phyloP scores from a whole-genome alignment of 139 green algal species.

The Pleodorina starrii region DNA sequence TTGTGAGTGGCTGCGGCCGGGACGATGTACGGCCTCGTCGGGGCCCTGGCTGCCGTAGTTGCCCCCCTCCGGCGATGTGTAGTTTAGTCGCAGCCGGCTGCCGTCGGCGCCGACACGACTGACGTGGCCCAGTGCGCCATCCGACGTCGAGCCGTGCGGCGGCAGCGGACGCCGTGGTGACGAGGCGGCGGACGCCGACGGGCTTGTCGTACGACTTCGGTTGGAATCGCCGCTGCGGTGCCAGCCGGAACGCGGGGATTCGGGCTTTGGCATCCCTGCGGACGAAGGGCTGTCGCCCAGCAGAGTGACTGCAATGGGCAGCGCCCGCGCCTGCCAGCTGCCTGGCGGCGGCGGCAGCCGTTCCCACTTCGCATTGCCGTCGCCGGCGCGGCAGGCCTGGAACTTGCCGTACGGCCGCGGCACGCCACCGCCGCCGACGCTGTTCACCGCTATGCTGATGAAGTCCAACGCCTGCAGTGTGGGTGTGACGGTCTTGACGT shows the following conservation, averaged over 20 bases:
- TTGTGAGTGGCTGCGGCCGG: too few species aligned
- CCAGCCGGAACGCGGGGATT: too few species aligned
- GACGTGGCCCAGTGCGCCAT: too few species aligned
- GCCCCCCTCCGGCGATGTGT: not conserved
- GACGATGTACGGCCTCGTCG: too few species aligned
- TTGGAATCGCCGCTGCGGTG: not conserved
- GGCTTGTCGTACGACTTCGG: too few species aligned
- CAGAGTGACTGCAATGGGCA: slow-evolving; percentile 35
- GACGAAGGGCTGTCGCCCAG: slow-evolving; percentile 5
- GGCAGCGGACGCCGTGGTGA: not conserved
- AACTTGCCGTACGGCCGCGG: slow-evolving; percentile 47
- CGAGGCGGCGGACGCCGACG: too few species aligned
- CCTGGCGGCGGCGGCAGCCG: slow-evolving; percentile 20
- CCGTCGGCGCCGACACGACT: not conserved
- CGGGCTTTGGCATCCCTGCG: too few species aligned
- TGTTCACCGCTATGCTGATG: slow-evolving; percentile 19
- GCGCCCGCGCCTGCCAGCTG: slow-evolving; percentile 37
- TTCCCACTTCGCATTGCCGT: slow-evolving; percentile 35
- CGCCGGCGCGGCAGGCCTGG: not conserved
- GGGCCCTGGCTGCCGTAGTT: too few species aligned
- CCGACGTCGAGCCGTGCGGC: too few species aligned
- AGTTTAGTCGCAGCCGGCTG: not conserved
- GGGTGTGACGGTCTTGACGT: not conserved
- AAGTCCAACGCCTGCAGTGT: slow-evolving; percentile 33
- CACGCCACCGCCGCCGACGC: slow-evolving; percentile 34